Conservation (phyloP, 1,284 basidiomycete genomes). For the Melampsora abietis-canadensis region DNA sequence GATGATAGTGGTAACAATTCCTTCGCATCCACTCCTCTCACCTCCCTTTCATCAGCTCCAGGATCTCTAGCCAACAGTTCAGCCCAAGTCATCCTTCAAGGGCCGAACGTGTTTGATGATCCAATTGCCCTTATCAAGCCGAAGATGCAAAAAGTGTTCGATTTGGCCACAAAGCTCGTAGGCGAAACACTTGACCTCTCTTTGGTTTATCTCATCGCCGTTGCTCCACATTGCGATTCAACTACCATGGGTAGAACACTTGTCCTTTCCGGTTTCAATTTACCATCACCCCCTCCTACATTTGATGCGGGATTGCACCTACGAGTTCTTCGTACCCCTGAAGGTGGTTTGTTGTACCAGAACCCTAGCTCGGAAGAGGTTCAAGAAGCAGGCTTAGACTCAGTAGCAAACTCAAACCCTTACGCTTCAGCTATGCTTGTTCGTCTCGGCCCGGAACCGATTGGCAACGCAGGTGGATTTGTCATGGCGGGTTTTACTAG, state of each 20-base stretch:
- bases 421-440: slow-evolving; percentile 48
- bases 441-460: slow-evolving; percentile 46
- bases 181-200: slow-evolving; percentile 47
- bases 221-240: slow-evolving; percentile 8
- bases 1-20: not conserved
- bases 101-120: slow-evolving; percentile 30
- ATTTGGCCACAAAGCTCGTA: slow-evolving; percentile 47
- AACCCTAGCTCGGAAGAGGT: slow-evolving; percentile 44
- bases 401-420: not conserved
- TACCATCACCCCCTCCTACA: slow-evolving; percentile 46
- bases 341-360: slow-evolving; percentile 49
- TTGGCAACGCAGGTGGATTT: slow-evolving; percentile 45
- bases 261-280: slow-evolving; percentile 47
- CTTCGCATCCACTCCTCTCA: slow-evolving; percentile 10
- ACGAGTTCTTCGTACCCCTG: slow-evolving; percentile 47
- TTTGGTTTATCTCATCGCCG: slow-evolving; percentile 47
- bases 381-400: slow-evolving; percentile 3
- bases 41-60: slow-evolving; percentile 5
- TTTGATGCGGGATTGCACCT: slow-evolving; percentile 50
- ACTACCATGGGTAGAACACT: too few relatives aligned
- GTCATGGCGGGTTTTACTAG: slow-evolving; percentile 48
- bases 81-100: not conserved
- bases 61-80: not conserved
- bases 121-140: slow-evolving; percentile 11
- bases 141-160: slow-evolving; percentile 48